phyloP scores from a whole-genome alignment of 2,329 filamentous ascomycete genomes.

The Bisporella sp. region DNA sequence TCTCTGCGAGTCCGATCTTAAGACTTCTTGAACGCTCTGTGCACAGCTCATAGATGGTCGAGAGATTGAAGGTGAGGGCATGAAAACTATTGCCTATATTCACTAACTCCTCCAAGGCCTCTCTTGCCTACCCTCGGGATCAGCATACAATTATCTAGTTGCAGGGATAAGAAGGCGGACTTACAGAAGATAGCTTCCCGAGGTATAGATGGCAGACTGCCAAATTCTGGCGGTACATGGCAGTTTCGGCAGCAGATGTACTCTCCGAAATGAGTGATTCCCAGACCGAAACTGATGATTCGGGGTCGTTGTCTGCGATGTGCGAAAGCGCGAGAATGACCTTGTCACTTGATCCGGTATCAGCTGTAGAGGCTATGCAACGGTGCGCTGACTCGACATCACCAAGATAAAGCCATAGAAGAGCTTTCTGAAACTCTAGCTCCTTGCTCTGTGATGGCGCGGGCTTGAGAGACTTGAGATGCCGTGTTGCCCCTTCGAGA shows the following conservation, averaged over 20 bases:
- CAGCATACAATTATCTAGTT: background rate
- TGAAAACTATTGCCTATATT: conserved; percentile 61
- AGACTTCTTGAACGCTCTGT: conserved; percentile 65
- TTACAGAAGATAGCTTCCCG: conserved; percentile 65
- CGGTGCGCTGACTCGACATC: conserved; percentile 61
- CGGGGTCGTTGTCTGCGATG: conserved; percentile 73
- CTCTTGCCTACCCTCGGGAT: conserved; percentile 44
- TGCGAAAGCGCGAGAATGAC: conserved; percentile 62
- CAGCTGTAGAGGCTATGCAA: conserved; percentile 34
- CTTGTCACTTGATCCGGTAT: conserved; percentile 23
- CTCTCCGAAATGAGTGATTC: conserved; percentile 34
- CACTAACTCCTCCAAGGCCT: conserved; percentile 60
- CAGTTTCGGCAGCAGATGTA: conserved; percentile 24
- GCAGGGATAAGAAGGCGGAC: conserved; percentile 13
- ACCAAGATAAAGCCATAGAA: conserved; percentile 74
- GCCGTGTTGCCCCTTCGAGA: conserved; percentile 67
- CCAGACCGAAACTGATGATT: conserved; percentile 57
- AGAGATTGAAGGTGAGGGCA: conserved; percentile 80
- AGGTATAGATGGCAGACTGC: conserved; percentile 81
- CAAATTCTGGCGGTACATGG: conserved; percentile 73
- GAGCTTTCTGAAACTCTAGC: conserved; percentile 44
- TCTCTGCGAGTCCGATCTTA: conserved; percentile 67
- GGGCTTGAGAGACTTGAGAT: conserved; percentile 53
- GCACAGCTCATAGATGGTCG: conserved; percentile 86
- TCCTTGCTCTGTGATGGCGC: conserved; percentile 22